phyloP scores from a whole-genome alignment of 495 filamentous ascomycete species.

The Umbilicaria muhlenbergii region DNA sequence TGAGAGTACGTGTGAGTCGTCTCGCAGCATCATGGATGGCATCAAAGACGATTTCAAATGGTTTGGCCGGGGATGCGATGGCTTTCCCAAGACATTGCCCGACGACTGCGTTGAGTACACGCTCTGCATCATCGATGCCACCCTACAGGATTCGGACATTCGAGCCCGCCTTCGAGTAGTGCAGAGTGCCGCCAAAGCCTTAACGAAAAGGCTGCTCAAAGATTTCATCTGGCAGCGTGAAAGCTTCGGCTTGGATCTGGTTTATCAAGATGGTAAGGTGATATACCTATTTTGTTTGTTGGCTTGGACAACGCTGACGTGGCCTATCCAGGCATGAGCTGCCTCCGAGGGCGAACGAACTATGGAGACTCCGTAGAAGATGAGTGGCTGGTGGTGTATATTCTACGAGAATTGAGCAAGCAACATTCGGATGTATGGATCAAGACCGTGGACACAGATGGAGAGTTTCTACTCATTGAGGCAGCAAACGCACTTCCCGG shows the following conservation, averaged over 20 bases:
- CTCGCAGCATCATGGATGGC: conserved; percentile 10
- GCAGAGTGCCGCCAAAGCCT: conserved; percentile 45
- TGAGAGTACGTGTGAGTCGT: too few species aligned
- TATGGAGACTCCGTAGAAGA: conserved; percentile 92
- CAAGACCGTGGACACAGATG: conserved; percentile 70
- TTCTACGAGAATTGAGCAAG: conserved; percentile 69
- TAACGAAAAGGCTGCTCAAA: conserved; percentile 46
- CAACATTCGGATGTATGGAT: conserved; percentile 66
- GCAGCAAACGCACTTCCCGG: conserved; percentile 74
- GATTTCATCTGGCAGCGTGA: conserved; percentile 96
- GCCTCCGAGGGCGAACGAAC: conserved; percentile 56
- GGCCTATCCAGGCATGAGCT: conserved; percentile 21
- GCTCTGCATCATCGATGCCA: conserved; percentile 50
- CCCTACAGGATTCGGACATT: conserved; percentile 30
- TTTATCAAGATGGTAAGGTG: conserved; percentile 42
- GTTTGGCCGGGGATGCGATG: conserved; percentile 15
- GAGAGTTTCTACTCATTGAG: conserved; percentile 89
- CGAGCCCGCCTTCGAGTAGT: conserved; percentile 51
- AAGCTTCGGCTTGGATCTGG: conserved; percentile 44
- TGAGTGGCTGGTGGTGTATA: conserved; percentile 90
- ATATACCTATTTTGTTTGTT: background rate
- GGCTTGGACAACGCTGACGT: background rate
- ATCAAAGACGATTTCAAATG: conserved; percentile 28
- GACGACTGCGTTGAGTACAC: conserved; percentile 84
- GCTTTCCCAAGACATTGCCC: conserved; percentile 32